Conservation (phyloP, 352 stramenopile genomes). For the Salisapilia sapeloensis region DNA sequence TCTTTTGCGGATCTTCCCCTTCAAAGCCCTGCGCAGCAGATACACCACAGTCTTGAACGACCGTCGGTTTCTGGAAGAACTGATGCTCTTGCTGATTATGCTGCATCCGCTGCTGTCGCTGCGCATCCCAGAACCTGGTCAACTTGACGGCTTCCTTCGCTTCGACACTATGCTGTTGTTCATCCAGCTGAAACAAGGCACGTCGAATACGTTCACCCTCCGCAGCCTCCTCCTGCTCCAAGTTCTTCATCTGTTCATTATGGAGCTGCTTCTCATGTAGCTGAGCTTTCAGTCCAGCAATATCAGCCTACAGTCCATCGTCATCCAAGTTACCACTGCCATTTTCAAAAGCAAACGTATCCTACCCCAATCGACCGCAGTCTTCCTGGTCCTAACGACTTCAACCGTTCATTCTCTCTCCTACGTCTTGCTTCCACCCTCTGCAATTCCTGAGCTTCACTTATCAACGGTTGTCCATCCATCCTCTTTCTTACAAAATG, state of each 20-base stretch:
- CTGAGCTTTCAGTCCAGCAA: conserved; percentile 58
- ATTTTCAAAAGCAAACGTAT: conserved; percentile 1
- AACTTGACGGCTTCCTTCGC: conserved; percentile 45
- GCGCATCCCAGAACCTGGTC: conserved; percentile 40
- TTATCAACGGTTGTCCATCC: too few species aligned
- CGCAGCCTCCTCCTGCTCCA: conserved; percentile 27
- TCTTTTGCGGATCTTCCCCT: conserved; percentile 32
- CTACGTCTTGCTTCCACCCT: conserved; percentile 35
- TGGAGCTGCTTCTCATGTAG: conserved; percentile 44
- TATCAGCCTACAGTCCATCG: conserved; percentile 23
- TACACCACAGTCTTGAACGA: conserved; percentile 17
- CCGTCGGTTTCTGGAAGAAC: conserved; percentile 1
- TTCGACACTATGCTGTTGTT: conserved; percentile 36
- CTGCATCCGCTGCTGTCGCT: conserved; percentile 12
- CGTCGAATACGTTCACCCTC: conserved; percentile 47
- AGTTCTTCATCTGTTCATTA: conserved; percentile 12
- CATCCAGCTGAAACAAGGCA: conserved; percentile 65
- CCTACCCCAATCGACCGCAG: conserved; percentile 51
- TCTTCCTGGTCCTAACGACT: conserved; percentile 42
- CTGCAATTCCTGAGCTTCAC: conserved; percentile 33
- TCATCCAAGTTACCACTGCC: neutral
- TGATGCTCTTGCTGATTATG: conserved; percentile 9
- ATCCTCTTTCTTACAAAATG: too few species aligned
- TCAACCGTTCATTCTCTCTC: conserved; percentile 43
- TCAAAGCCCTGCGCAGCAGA: conserved; percentile 55